Evolutionary conservation across 2,329 filamentous ascomycete genomes (phyloP).

Genomic region (Aspergillus sp.): DNA sequence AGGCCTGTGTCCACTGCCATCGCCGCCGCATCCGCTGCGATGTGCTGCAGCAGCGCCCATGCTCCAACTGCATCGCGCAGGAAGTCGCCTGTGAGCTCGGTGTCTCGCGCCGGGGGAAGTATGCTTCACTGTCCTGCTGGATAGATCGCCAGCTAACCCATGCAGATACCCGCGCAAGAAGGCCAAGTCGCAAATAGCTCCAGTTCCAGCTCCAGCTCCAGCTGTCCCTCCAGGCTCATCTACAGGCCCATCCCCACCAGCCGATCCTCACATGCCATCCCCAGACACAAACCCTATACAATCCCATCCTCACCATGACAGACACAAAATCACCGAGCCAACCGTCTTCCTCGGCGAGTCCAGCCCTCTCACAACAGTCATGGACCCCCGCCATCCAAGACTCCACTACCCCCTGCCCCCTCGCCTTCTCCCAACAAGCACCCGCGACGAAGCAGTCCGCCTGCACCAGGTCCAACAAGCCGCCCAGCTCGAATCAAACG

Average conservation of each 20-base stretch:
- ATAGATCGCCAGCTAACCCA: not conserved
- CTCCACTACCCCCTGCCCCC: conserved; percentile 39
- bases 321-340: conserved; percentile 10
- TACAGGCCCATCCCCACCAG: not conserved
- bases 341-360: conserved; percentile 50
- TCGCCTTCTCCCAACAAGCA: conserved; percentile 13
- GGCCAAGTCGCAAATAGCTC: not conserved
- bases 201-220: not conserved
- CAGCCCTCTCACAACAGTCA: conserved; percentile 51
- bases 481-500: conserved; percentile 40
- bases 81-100: conserved; percentile 43
- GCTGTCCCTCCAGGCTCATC: not conserved
- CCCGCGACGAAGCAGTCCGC: conserved; percentile 20
- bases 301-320: not conserved
- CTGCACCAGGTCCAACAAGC: conserved; percentile 33
- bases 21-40: conserved; percentile 48
- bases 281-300: not conserved
- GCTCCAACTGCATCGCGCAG: conserved; percentile 41
- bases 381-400: conserved; percentile 36
- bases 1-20: conserved; percentile 47
- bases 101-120: conserved; percentile 46
- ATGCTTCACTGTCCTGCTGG: conserved; percentile 11
- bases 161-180: conserved; percentile 25
- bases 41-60: conserved; percentile 47
- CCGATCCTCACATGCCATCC: not conserved